Evolutionary conservation across 164 flowering plant species (phyloP).

Genomic region (Vitis amurensis): DNA sequence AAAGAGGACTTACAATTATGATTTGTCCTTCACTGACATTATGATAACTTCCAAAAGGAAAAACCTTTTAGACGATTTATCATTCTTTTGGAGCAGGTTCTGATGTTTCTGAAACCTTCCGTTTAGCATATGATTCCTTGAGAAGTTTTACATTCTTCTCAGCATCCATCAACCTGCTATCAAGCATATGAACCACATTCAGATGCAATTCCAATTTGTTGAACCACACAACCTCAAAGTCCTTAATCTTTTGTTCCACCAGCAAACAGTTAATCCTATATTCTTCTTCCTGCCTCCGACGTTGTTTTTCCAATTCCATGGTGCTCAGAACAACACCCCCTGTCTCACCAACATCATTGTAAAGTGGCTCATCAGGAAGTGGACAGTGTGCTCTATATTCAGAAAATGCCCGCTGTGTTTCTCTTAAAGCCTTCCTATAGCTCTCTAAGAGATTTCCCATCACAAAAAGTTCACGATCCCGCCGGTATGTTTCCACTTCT

Average conservation of each 20-base stretch:
- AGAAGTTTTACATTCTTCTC: constrained; percentile 29
- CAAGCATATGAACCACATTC: constrained; percentile 18
- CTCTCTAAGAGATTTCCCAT: constrained; percentile 60
- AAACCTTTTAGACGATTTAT: not conserved
- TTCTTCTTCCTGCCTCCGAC: constrained; percentile 65
- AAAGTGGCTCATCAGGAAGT: constrained; percentile 62
- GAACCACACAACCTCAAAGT: constrained; percentile 30
- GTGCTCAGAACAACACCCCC: constrained; percentile 73
- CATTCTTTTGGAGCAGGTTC: constrained; percentile 9
- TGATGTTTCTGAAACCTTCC: constrained; percentile 16
- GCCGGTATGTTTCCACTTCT: constrained; percentile 45
- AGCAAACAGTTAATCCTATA: constrained; percentile 33
- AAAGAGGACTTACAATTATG: not conserved
- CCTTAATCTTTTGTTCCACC: constrained; percentile 38
- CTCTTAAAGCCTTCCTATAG: constrained; percentile 75
- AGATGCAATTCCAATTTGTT: constrained; percentile 22
- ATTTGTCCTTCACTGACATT: not conserved
- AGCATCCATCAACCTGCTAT: constrained; percentile 22
- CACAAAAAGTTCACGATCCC: constrained; percentile 57
- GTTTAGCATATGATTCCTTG: constrained; percentile 28
- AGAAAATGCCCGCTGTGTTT: constrained; percentile 46
- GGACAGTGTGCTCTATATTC: constrained; percentile 60
- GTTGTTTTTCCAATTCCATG: constrained; percentile 52
- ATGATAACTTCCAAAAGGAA: not conserved
- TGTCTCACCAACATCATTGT: constrained; percentile 63